Evolutionary conservation across 306 rosid species (phyloP).

Genomic region (Rosa chinensis): DNA sequence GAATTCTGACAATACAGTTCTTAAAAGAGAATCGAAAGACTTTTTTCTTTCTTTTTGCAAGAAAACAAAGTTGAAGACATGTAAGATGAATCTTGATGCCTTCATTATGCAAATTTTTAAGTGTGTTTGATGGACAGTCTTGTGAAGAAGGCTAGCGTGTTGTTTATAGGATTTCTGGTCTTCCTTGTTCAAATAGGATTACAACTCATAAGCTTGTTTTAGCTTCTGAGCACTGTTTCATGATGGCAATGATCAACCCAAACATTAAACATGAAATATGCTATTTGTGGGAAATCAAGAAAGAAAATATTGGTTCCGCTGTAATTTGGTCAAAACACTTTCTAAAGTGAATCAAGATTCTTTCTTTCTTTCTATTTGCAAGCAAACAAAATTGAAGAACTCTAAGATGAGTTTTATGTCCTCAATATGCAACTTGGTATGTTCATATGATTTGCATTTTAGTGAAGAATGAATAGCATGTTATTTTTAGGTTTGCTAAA

Average conservation of each 20-base stretch:
- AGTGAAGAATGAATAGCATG: neutral
- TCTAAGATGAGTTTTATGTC: neutral
- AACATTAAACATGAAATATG: neutral
- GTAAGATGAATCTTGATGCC: neutral
- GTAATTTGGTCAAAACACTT: too few relatives aligned
- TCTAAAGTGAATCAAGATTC: neutral
- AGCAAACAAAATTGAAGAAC: neutral
- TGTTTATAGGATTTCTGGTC: neutral
- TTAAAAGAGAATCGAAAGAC: neutral
- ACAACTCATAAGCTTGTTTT: neutral
- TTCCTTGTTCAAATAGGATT: neutral
- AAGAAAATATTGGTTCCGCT: neutral
- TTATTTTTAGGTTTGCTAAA: neutral
- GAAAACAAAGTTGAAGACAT: neutral
- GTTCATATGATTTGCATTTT: neutral
- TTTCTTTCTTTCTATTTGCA: neutral
- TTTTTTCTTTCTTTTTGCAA: neutral
- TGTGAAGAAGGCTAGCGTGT: neutral
- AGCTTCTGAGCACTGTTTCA: neutral
- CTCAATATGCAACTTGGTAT: neutral
- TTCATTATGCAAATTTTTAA: neutral
- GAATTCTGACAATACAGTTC: neutral
- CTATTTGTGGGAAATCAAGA: neutral
- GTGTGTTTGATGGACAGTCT: neutral
- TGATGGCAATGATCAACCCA: neutral